Conservation (phyloP, 768 basidiomycete species). For the Filobasidium floriforme region DNA sequence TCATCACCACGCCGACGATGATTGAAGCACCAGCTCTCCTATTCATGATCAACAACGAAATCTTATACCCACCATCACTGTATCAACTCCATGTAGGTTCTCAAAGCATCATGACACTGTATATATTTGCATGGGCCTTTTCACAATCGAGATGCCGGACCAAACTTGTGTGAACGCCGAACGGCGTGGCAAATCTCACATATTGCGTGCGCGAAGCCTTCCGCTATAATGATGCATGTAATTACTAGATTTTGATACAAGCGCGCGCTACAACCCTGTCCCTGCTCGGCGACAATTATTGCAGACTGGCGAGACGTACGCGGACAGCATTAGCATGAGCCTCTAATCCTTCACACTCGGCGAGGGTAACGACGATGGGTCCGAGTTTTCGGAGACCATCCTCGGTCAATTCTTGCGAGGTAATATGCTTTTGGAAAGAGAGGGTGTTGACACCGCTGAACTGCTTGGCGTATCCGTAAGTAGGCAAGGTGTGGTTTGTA, state of each 20-base stretch:
- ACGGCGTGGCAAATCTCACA: no score
- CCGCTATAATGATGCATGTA: no score
- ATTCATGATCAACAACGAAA: no score
- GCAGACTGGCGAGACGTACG: conserved; percentile 54
- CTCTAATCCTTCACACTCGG: conserved; percentile 87
- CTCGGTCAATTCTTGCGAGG: conserved; percentile 81
- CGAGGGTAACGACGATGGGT: conserved; percentile 77
- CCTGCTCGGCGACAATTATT: background rate
- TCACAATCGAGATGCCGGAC: no score
- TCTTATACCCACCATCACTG: no score
- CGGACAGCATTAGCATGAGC: conserved; percentile 96
- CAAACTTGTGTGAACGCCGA: no score
- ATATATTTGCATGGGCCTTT: no score
- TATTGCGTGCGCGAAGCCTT: no score
- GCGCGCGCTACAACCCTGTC: background rate
- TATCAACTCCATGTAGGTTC: no score
- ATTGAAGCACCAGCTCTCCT: no score
- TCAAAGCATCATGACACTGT: no score
- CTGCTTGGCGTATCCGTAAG: conserved; percentile 80
- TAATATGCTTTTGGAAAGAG: conserved; percentile 98
- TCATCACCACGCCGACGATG: background rate
- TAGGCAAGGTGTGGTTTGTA: conserved; percentile 95
- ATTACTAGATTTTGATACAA: no score
- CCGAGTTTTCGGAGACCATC: conserved; percentile 71
- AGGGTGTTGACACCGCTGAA: conserved; percentile 96